Base-by-base conservation (phyloP, 805 yeast species). In the Alloascoidea africana region DNA sequence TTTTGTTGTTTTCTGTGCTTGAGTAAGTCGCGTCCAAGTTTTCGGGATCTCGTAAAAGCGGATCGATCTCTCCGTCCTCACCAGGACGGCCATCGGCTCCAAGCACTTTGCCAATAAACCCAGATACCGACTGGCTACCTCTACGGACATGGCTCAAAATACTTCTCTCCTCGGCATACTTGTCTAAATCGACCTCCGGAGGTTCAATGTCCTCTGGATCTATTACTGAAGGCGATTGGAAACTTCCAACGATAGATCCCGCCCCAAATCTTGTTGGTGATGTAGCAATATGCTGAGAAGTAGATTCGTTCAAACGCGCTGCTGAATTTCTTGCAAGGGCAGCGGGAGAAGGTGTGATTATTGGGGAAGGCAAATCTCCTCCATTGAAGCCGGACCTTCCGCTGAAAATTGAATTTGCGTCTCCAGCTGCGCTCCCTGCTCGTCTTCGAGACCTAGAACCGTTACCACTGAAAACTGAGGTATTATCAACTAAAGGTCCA, bases 241-340 rank as follows among this genome's bases (percentile, higher is more conserved):
- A n/a, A n/a, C n/a, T n/a, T n/a, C n/a, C n/a, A n/a, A n/a, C n/a
- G n/a, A n/a, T n/a, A n/a, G n/a, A n/a, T n/a, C n/a, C n/a, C n/a
- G n/a, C n/a, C n/a, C n/a, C n/a, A n/a, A n/a, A n/a, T 23, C 30
- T 23, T 23, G 30, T 23, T n/a, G 30, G 30, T 23, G 30, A 23
- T 8, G 8, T n/a, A 8, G 30, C n/a, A 8, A 23, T 8, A n/a
- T 23, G 8, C 8, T 8, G 30, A n/a, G 30, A 8, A n/a, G n/a
- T n/a, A n/a, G n/a, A n/a, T n/a, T n/a, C n/a, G n/a, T n/a, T n/a
- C n/a, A n/a, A n/a, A n/a, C n/a, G n/a, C n/a, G n/a, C n/a, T n/a
- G n/a, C n/a, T n/a, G n/a, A n/a, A n/a, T n/a, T n/a, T 8, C 30
- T 8, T n/a, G 30, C 30, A 23, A 23, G 30, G 13, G 30, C 30